phyloP scores from a whole-genome alignment of 2,329 filamentous ascomycete genomes.

The Purpureocillium lavendulum region DNA sequence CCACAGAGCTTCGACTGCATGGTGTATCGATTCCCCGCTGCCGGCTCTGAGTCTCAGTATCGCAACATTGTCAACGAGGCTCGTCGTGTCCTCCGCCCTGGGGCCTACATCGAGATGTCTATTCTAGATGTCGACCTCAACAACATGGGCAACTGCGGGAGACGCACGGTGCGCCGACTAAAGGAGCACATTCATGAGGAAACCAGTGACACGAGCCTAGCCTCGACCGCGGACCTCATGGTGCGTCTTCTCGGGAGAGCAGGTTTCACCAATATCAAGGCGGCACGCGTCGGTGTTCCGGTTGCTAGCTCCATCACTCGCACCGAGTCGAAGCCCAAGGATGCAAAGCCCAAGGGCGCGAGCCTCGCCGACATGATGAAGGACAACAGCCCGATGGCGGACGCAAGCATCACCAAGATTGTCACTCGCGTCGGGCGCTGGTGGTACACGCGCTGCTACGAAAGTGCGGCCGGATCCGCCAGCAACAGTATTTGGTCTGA shows the following conservation, averaged over 20 bases:
- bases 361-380: slow-evolving; percentile 65
- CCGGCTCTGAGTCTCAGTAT: slow-evolving; percentile 59
- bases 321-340: slow-evolving; percentile 9
- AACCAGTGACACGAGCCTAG: slow-evolving; percentile 52
- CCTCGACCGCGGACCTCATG: slow-evolving; percentile 51
- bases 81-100: slow-evolving; percentile 68
- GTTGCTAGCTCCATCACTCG: slow-evolving; percentile 46
- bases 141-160: slow-evolving; percentile 68
- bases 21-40: slow-evolving; percentile 68
- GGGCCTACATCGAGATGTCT: slow-evolving; percentile 70
- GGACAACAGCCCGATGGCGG: slow-evolving; percentile 59
- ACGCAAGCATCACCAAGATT: slow-evolving; percentile 85
- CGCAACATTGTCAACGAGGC: slow-evolving; percentile 66
- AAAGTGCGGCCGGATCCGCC: slow-evolving; percentile 43
- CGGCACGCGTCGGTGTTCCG: slow-evolving; percentile 70
- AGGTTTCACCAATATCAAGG: slow-evolving; percentile 65
- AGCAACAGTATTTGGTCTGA: slow-evolving; percentile 68
- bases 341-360: slow-evolving; percentile 15
- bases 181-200: slow-evolving; percentile 61
- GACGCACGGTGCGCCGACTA: slow-evolving; percentile 59
- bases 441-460: slow-evolving; percentile 96
- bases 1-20: slow-evolving; percentile 68
- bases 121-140: slow-evolving; percentile 74
- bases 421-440: slow-evolving; percentile 86
- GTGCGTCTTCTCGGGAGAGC: slow-evolving; percentile 58